A percentile compares a stretch with the other conserved stretches of the same genome.
Conservation (phyloP, 768 basidiomycete genomes). For the Boletus insuetus region DNA sequence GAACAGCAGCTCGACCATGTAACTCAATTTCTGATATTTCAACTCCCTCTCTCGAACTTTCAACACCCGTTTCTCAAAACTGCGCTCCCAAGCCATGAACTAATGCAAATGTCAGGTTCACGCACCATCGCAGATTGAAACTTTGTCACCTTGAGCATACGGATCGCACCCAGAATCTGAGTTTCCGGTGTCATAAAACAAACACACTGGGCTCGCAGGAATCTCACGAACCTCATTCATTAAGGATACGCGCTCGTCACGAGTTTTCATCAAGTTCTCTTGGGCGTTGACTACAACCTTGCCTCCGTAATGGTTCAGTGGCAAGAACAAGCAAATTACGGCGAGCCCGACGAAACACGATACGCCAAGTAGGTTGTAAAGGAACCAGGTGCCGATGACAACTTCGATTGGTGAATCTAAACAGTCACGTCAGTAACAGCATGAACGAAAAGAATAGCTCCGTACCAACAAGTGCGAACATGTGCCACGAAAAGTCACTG, state of each 20-base stretch:
- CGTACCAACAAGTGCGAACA: slow-evolving; percentile 71
- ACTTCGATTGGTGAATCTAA: slow-evolving; percentile 79
- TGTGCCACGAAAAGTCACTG: slow-evolving; percentile 78
- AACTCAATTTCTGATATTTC: slow-evolving; percentile 82
- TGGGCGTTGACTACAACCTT: slow-evolving; percentile 76
- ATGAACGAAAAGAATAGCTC: neutral
- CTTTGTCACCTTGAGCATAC: slow-evolving; percentile 72
- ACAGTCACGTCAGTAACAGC: neutral
- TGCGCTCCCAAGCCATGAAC: slow-evolving; percentile 97
- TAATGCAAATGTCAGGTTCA: slow-evolving; percentile 23
- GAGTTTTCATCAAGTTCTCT: slow-evolving; percentile 86
- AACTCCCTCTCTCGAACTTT: slow-evolving; percentile 78
- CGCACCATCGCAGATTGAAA: neutral
- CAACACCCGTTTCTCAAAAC: slow-evolving; percentile 74
- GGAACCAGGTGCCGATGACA: slow-evolving; percentile 65
- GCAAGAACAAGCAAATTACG: slow-evolving; percentile 67
- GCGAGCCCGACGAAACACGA: slow-evolving; percentile 78
- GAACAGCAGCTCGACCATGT: slow-evolving; percentile 74
- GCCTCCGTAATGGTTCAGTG: slow-evolving; percentile 82
- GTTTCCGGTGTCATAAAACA: neutral
- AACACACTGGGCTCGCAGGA: neutral
- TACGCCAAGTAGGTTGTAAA: slow-evolving; percentile 76
- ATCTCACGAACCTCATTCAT: slow-evolving; percentile 72
- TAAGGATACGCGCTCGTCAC: slow-evolving; percentile 84
- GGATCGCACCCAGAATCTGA: slow-evolving; percentile 77